Base-by-base conservation (phyloP, 768 basidiomycete genomes). In the Macrolepiota dolichaula region DNA sequence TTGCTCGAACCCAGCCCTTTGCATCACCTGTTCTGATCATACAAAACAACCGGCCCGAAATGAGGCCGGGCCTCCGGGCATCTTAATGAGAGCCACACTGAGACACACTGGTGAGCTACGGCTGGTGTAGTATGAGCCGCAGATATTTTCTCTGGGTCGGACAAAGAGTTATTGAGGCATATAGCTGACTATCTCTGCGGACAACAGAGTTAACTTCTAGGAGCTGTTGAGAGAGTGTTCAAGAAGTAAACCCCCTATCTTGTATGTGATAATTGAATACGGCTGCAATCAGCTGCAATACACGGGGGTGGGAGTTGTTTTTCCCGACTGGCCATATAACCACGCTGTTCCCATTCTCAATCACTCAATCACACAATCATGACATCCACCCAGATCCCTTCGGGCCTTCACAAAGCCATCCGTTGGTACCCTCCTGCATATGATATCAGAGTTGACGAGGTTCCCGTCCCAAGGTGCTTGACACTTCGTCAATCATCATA, bases 351-450 rank as follows among this genome's bases (percentile, higher is more conserved):
- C 29, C 49, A 29, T 38, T 29, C 10, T 37, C 37, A 10, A n/a
- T 19, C 47, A 15, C 49, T 24, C 22, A 46, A 51, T 22, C 42
- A 49, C 36, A 24, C 55, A 32, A 7, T 17, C 58, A 61, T 50
- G 67, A 15, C 65, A 15, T 51, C 60, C 57, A 47, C 49, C 22
- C 35, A 50, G 49, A 54, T 55, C 50, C 62, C 54, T 32, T 61
- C 65, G 40, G 65, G 61, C 50, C 42, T 58, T 40, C 74, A 75
- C 70, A 77, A 72, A 59, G 86, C 83, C 10, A 74, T 89, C 38
- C 79, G 84, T 55, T 88, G 84, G 81, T 76, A 89, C 65, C 87
- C 88, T 24, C 88, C 87, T 13, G 79, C 84, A 7, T 86, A 82
- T 66, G 85, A 91, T 69, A 84, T 91, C 59, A 81, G 87, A 40